Evolutionary conservation across 116 monocot genomes (phyloP), one percentile per base, ranked within the genome.

Genomic region (Posidonia oceanica): DNA sequence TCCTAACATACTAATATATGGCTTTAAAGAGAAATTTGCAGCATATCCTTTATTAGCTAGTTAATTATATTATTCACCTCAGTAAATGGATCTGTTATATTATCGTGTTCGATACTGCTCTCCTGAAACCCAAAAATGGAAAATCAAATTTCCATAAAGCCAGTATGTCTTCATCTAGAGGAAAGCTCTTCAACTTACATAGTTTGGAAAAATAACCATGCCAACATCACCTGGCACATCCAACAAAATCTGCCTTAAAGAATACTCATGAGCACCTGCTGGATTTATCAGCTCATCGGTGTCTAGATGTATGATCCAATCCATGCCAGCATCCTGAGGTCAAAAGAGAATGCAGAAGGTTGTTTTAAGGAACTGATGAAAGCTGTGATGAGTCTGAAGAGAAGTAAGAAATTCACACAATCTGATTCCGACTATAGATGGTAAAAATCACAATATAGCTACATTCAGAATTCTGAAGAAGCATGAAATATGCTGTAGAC

Each of bases 221-320:
- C 92, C 97, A 71, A 97, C 87, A 85, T 97, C 82, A 52, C 59
- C 71, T 67, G 97, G 89, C 39, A 89, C 82, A 67, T 97, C 92
- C 36, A 64, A 75, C 14, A 97, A 84, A 72, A 97, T 76, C 59
- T 72, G 71, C 75, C 77, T 79, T 72, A 97, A 77, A 56, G 97
- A 89, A 73, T 97, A 97, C 44, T 92, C 97, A 69, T 56, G 77
- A 29, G 89, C 81, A 63, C 97, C 97, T 59, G 87, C 91, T 75
- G 96, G 96, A 78, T 96, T 81, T 42, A 96, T 74, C 37, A 96
- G 76, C 61, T 97, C 97, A 75, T 97, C 97, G 66, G 97, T 97
- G 74, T 97, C 92, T 57, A 97, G 79, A 83, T 97, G 97, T 74
- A 97, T 87, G 61, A 97, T 97, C 97, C 97, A 97, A 64, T 92